Conservation (phyloP, 495 filamentous ascomycete species). For the Podospora conica region DNA sequence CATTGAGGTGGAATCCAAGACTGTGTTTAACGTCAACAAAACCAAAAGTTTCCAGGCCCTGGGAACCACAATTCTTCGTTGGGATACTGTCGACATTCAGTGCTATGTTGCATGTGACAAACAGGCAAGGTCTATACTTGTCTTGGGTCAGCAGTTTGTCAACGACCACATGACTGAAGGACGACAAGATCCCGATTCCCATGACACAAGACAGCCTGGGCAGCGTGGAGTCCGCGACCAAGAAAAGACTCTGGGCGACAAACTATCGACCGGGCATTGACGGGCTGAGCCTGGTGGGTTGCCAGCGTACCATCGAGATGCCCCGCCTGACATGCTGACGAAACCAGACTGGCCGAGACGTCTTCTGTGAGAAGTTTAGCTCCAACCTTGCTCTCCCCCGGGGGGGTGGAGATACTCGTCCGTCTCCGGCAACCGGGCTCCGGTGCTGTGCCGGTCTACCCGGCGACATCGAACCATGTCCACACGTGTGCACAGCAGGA, state of each 20-base stretch:
- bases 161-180: background rate
- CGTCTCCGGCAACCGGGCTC: too few relatives aligned
- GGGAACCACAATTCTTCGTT: background rate
- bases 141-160: background rate
- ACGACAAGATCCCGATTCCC: background rate
- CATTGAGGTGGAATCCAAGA: too few relatives aligned
- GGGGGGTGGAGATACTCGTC: too few relatives aligned
- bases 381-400: background rate
- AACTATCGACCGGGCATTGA: background rate
- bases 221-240: background rate
- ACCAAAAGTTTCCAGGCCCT: too few relatives aligned
- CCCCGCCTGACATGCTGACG: background rate
- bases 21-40: too few relatives aligned
- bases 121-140: background rate
- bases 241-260: background rate
- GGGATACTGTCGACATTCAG: background rate
- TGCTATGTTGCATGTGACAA: background rate
- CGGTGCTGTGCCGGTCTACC: background rate
- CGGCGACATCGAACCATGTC: background rate
- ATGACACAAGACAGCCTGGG: background rate
- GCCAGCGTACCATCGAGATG: background rate
- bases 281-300: background rate
- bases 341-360: background rate
- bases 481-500: background rate
- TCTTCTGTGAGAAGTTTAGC: too few relatives aligned